Base-by-base conservation (phyloP, 1,284 basidiomycete genomes). In the Ustilago loliicola region DNA sequence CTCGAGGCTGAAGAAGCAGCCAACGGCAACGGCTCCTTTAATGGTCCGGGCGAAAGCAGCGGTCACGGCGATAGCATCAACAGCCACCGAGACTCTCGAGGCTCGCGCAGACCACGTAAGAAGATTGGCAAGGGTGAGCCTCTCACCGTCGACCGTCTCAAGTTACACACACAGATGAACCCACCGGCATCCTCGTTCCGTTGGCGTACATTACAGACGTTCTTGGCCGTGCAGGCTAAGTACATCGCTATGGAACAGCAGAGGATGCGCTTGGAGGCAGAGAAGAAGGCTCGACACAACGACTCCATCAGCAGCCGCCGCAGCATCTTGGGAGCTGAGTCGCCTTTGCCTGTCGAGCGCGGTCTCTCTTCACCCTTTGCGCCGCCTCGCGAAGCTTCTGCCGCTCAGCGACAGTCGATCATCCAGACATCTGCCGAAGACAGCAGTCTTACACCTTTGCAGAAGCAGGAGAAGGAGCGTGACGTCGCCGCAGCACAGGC, bases 81-180 rank as follows among this genome's bases (percentile, higher is more conserved):
- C 47, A 67, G 78, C 30, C 74, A 80, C 17, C 68, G 71, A 27
- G 66, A 65, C 52, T 62, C 77, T 27, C 56, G 62, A 50, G 47
- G 62, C 51, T 66, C 66, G 23, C 76, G 72, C 51, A 89, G 89
- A 51, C 89, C 89, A n/a, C 79, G 92, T 92, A 93, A 75, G 54
- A 75, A 76, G 60, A 69, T 88, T 13, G 87, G 86, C 1, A 80
- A 76, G 55, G 85, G 87, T 27, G 83, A 87, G 36, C 72, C 82
- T 7, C 77, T 88, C 27, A 87, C 87, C n/a, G 79, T 80, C 1
- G 81, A 83, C n/a, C 83, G 84, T 83, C 87, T 99, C 80, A 95
- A 93, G 87, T 86, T 95, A 32, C 95, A 95, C 92, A 89, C 94
- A 61, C 92, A 90, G 65, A 91, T 96, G 88, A 89, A 88, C 77